Conservation (phyloP, 1,139 yeast genomes). For the Hyphopichia pseudoburtonii region DNA sequence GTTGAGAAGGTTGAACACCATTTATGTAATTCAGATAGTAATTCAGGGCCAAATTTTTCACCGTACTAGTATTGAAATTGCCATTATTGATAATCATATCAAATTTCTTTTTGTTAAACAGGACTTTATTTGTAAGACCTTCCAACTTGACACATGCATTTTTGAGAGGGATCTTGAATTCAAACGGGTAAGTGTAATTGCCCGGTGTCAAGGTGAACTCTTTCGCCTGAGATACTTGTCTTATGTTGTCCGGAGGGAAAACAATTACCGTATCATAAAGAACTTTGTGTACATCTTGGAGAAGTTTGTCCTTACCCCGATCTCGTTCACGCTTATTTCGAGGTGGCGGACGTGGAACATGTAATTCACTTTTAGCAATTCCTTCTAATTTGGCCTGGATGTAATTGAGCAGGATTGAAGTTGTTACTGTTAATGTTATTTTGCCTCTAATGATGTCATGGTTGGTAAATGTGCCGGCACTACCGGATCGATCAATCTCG, state of each 20-base stretch:
- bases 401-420: slow-evolving; percentile 48
- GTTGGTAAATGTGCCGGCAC: slow-evolving; percentile 52
- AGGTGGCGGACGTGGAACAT: slow-evolving; percentile 19
- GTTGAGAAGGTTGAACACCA: background rate
- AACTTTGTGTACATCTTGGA: slow-evolving; percentile 53
- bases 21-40: slow-evolving; percentile 6
- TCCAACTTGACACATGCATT: slow-evolving; percentile 46
- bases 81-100: slow-evolving; percentile 39
- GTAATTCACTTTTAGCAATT: slow-evolving; percentile 40
- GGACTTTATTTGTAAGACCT: slow-evolving; percentile 44
- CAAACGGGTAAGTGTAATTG: slow-evolving; percentile 56
- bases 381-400: slow-evolving; percentile 66
- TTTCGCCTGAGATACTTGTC: slow-evolving; percentile 45
- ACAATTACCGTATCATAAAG: slow-evolving; percentile 56
- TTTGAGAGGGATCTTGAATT: slow-evolving; percentile 52
- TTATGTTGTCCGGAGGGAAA: slow-evolving; percentile 60
- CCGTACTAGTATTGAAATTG: slow-evolving; percentile 21
- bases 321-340: slow-evolving; percentile 11
- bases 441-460: slow-evolving; percentile 51
- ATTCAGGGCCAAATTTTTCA: slow-evolving; percentile 23
- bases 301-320: slow-evolving; percentile 17
- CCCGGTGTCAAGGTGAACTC: slow-evolving; percentile 66
- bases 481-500: slow-evolving; percentile 34
- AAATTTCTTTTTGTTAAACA: slow-evolving; percentile 30
- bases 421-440: slow-evolving; percentile 42